Percentiles rank a stretch among this genome's conserved stretches.
phyloP scores from a whole-genome alignment of 805 yeast genomes.

The Wickerhamiella domercqiae region DNA sequence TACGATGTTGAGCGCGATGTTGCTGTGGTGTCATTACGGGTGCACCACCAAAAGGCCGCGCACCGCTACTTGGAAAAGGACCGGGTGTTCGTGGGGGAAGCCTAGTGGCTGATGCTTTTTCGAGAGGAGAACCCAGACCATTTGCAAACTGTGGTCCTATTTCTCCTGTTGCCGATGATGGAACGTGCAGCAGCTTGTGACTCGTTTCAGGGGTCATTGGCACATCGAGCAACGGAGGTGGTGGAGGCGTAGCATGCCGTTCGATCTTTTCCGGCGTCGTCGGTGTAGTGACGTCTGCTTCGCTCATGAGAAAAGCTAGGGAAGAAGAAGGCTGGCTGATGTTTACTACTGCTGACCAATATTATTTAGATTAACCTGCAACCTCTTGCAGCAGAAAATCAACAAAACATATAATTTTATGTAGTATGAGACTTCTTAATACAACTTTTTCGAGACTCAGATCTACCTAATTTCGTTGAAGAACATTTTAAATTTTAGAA shows the following conservation, averaged over 20 bases:
- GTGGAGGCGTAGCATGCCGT: background rate
- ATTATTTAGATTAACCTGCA: no score
- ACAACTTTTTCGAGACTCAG: no score
- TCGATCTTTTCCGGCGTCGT: background rate
- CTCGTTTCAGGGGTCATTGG: slow-evolving; percentile 1
- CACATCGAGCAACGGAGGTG: background rate
- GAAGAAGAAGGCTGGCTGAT: no score
- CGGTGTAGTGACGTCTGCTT: background rate
- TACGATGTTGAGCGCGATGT: background rate
- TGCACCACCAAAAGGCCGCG: background rate
- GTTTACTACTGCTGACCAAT: no score
- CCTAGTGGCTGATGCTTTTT: background rate
- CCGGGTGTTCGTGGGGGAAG: background rate
- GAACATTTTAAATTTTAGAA: no score
- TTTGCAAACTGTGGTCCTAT: background rate
- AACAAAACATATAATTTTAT: no score
- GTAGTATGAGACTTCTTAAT: no score
- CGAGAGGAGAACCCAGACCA: slow-evolving; percentile 1
- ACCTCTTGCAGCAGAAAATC: no score
- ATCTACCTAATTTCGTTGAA: no score
- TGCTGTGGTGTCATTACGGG: background rate
- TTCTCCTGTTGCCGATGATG: no score
- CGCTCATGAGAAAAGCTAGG: background rate
- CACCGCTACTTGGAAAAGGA: background rate
- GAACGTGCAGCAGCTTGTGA: no score